phyloP scores from a whole-genome alignment of 73 alveolate genomes.

The Paramecium caudatum region DNA sequence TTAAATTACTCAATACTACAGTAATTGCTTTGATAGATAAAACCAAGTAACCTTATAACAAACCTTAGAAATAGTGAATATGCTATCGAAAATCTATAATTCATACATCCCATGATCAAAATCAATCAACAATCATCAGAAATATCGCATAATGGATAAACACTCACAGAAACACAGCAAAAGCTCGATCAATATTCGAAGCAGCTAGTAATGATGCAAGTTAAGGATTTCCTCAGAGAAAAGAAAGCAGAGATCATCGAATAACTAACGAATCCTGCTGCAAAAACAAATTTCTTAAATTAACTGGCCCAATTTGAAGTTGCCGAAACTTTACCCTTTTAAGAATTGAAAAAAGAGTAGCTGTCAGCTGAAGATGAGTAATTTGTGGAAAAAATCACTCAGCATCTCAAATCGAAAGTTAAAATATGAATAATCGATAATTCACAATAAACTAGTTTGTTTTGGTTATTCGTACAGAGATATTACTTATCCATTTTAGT shows the following conservation, averaged over 20 bases:
- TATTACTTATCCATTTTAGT: conserved; percentile 32
- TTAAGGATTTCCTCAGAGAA: conserved; percentile 31
- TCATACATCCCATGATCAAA: conserved; percentile 37
- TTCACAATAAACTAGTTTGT: conserved; percentile 40
- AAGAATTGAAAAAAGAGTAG: not conserved
- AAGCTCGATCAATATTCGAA: conserved; percentile 46
- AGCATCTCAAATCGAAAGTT: conserved; percentile 25
- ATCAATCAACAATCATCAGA: conserved; percentile 20
- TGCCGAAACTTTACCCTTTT: not conserved
- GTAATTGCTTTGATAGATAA: conserved; percentile 53
- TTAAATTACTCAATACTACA: conserved; percentile 45
- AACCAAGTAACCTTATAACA: not conserved
- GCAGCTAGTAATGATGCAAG: not conserved
- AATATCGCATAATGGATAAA: conserved; percentile 63
- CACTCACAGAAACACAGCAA: conserved; percentile 16
- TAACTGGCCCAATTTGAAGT: conserved; percentile 53
- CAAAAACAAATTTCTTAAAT: conserved; percentile 21
- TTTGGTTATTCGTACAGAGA: conserved; percentile 37
- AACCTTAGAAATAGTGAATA: not conserved
- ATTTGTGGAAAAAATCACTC: conserved; percentile 18
- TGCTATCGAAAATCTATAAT: conserved; percentile 18
- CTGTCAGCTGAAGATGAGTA: conserved; percentile 20
- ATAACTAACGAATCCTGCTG: not conserved
- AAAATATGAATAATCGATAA: conserved; percentile 19
- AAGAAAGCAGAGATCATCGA: conserved; percentile 29